These are phyloP conservation scores for Lachnellula hyalina DNA, from an alignment of 2,329 filamentous ascomycete genomes.

Conservation along the genomic window DNA sequence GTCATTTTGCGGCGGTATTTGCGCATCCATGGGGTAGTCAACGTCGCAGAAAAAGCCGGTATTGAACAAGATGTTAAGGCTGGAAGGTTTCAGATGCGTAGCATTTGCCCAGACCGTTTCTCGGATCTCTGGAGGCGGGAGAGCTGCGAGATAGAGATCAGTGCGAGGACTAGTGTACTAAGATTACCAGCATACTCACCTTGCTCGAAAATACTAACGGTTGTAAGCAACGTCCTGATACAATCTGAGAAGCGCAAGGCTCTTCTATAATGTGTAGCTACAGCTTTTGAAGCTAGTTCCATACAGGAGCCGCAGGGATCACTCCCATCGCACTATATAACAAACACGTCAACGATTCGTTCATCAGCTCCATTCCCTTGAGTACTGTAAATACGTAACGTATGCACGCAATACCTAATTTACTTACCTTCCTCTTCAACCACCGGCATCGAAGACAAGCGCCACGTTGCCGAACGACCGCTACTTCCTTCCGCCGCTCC, in stretches of 20 bases:
- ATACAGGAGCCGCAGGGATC: neutral
- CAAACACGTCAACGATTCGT: neutral
- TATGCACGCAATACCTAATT: too few relatives aligned
- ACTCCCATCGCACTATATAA: neutral
- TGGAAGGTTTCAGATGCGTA: too few relatives aligned
- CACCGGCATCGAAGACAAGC: neutral
- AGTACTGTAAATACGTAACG: too few relatives aligned
- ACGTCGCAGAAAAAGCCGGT: too few relatives aligned
- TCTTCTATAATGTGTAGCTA: neutral
- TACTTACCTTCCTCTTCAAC: neutral
- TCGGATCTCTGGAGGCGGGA: neutral
- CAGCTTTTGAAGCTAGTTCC: neutral
- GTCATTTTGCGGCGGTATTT: neutral
- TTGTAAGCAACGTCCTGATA: neutral
- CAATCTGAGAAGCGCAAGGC: neutral
- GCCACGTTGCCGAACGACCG: neutral
- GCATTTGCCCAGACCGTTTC: too few relatives aligned
- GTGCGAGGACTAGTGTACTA: neutral
- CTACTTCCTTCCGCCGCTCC: neutral
- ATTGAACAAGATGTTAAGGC: too few relatives aligned
- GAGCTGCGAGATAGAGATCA: neutral
- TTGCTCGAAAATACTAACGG: neutral
- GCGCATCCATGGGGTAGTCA: neutral
- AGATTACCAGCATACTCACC: neutral
- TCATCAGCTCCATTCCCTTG: too few relatives aligned